phyloP scores from a whole-genome alignment of 2,329 filamentous ascomycete genomes.

The Apiospora koreana region DNA sequence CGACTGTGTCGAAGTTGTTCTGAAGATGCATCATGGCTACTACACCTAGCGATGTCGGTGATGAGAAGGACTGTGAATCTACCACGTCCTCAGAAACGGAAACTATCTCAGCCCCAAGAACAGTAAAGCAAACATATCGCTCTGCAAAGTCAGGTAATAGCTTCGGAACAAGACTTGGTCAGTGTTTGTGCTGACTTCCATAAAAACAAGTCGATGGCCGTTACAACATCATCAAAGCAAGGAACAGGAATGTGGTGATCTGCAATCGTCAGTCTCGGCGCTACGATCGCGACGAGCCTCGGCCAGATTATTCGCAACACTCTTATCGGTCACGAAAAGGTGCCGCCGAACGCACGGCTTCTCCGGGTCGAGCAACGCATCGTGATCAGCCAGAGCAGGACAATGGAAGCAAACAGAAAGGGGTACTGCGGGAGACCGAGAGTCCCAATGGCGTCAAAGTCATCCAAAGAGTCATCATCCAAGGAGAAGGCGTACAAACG shows the following conservation, averaged over 20 bases:
- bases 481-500: no score
- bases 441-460: no score
- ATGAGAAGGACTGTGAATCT: no score
- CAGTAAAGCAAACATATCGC: not conserved
- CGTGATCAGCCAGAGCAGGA: no score
- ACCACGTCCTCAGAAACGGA: no score
- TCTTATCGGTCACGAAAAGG: no score
- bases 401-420: no score
- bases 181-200: not conserved
- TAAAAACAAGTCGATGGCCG: not conserved
- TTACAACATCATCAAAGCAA: not conserved
- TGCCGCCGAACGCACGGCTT: not conserved
- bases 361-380: no score
- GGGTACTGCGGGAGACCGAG: no score
- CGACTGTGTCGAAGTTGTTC: not conserved
- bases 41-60: no score
- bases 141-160: not conserved
- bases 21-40: not conserved
- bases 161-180: fast-evolving
- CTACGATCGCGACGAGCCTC: not conserved
- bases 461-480: no score
- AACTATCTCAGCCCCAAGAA: not conserved
- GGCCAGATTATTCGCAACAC: not conserved
- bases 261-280: not conserved
- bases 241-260: not conserved